Evolutionary conservation across 768 basidiomycete species (phyloP), one percentile per base, ranked within the genome.

Genomic region (Mycena leptocephala): DNA sequence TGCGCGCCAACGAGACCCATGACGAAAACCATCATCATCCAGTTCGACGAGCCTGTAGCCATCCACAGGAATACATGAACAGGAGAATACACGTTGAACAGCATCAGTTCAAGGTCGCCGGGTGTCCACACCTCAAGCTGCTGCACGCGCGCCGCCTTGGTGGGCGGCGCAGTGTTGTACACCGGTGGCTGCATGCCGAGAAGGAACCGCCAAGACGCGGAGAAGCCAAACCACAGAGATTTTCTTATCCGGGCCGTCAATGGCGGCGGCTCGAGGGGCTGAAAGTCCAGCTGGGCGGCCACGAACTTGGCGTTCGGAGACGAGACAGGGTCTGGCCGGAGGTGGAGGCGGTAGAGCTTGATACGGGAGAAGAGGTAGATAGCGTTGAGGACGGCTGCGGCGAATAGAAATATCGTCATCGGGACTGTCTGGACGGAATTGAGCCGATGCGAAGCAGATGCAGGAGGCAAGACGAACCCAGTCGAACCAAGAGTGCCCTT

Each of bases 91-190:
- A 95, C 83, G 51, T 90, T 88, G 75, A 97, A 93, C 35, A 97
- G 85, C 76, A 88, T 88, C 76, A 91, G 87, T 81, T 96, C 95
- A 48, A 95, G 84, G 77, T 93, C 92, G 24, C 91, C 92, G 3
- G 96, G 95, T 16, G 89, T 87, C 96, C 96, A 97, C 59, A 94
- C 89, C 65, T 95, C 92, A 64, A 97, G 84, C 81, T 95, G 93
- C 81, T 95, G 95, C n/a, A 96, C 90, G 56, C 88, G 88, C 33
- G 89, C 84, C 5, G 85, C 86, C 53, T 86, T 90, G 20, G 85
- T 86, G 24, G 87, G 85, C 32, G 83, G 84, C 32, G 85, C 83
- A n/a, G 86, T 81, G 4, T 77, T 67, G 22, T 80, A 80, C 28
- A 85, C 83, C 8, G 90, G 88, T 7, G 89, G 89, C 39, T 88